phyloP scores from a whole-genome alignment of 192 early-diverging fungal species.

The Gigaspora rosea region DNA sequence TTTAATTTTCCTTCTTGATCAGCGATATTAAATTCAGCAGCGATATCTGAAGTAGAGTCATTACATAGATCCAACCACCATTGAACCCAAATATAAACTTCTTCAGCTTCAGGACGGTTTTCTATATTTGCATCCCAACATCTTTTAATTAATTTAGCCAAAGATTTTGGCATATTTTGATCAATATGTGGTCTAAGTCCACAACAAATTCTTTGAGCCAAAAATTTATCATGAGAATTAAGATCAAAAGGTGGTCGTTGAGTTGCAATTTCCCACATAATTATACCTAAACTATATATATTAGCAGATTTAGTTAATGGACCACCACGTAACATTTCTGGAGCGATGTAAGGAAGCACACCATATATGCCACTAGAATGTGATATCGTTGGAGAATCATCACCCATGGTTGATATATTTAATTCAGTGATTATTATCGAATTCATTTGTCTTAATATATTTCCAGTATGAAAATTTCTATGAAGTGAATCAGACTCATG shows the following conservation, averaged over 20 bases:
- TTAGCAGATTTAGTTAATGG: constrained; percentile 5
- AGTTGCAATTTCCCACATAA: constrained; percentile 24
- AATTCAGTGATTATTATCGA: not conserved
- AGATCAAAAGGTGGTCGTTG: constrained; percentile 3
- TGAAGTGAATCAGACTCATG: constrained; percentile 17
- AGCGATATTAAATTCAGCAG: constrained; percentile 2
- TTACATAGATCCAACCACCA: constrained; percentile 23
- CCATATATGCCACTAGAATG: constrained; percentile 9
- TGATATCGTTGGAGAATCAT: constrained; percentile 23
- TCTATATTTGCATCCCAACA: constrained; percentile 25
- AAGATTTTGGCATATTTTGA: constrained; percentile 10
- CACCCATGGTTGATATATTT: not conserved
- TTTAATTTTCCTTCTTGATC: not conserved
- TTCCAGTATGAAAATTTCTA: constrained; percentile 20
- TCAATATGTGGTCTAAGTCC: constrained; percentile 29
- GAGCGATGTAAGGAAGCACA: constrained; percentile 28
- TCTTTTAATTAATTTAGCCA: constrained; percentile 10
- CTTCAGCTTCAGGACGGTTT: constrained; percentile 26
- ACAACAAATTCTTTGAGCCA: constrained; percentile 27
- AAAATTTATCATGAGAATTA: constrained; percentile 12
- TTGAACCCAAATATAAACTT: constrained; percentile 9
- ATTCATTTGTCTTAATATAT: constrained; percentile 20
- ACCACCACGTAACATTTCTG: constrained; percentile 20
- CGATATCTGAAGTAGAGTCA: constrained; percentile 10
- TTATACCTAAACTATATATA: constrained; percentile 31